These are phyloP conservation scores for Phytophthora colocasiae DNA, from an alignment of 352 stramenopile species.

Conservation along the genomic window DNA sequence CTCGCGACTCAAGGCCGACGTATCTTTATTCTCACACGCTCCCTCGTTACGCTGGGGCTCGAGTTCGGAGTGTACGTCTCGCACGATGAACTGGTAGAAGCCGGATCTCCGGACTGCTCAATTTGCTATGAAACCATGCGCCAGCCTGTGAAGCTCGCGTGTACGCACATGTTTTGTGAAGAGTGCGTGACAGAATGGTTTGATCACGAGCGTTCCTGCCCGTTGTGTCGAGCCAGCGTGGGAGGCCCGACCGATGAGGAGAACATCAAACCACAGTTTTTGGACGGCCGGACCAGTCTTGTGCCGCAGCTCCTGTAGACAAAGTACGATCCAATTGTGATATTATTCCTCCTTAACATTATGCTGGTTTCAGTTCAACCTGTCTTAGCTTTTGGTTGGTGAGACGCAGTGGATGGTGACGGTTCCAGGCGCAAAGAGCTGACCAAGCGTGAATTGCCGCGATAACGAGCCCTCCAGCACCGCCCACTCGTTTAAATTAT, in stretches of 20 bases:
- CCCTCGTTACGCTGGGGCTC: conserved; percentile 66
- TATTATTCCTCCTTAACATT: conserved; percentile 16
- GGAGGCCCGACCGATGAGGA: conserved; percentile 27
- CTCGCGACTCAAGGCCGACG: conserved; percentile 59
- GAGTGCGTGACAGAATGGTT: conserved; percentile 88
- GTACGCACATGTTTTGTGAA: conserved; percentile 87
- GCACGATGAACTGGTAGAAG: conserved; percentile 65
- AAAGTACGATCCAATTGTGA: conserved; percentile 15
- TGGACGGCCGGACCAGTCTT: conserved; percentile 81
- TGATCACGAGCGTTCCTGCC: conserved; percentile 83
- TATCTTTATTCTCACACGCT: conserved; percentile 58
- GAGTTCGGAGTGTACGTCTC: conserved; percentile 78
- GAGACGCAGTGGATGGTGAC: conserved; percentile 53
- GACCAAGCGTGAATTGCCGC: conserved; percentile 65
- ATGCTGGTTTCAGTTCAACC: conserved; percentile 5
- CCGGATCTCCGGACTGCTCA: conserved; percentile 71
- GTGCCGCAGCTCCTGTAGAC: conserved; percentile 76
- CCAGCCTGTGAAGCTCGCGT: conserved; percentile 74
- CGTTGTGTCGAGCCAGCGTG: conserved; percentile 73
- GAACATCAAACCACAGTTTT: conserved; percentile 70
- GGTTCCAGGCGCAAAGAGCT: conserved; percentile 52
- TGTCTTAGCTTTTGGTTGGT: conserved; percentile 5
- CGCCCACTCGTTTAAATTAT: conserved; percentile 55
- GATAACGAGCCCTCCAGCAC: conserved; percentile 63
- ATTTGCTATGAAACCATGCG: conserved; percentile 87